Base-by-base conservation (phyloP, 2,329 filamentous ascomycete genomes). In the Boeremia exigua region DNA sequence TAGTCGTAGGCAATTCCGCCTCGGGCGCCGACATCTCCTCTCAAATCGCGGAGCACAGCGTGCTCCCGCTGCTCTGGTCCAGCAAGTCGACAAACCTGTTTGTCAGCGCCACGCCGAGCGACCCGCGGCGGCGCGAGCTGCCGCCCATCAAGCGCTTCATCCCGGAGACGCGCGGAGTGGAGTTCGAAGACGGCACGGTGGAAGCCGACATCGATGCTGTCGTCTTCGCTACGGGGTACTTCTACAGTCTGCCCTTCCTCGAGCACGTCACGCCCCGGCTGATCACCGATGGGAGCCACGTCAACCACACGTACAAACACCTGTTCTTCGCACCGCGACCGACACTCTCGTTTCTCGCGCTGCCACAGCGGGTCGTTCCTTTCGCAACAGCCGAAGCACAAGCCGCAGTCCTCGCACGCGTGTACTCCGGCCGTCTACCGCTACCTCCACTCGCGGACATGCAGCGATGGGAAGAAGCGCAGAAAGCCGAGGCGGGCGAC, bases 211-310 rank as follows among this genome's bases (percentile, higher is more conserved):
- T 98, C 52, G 93, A 97, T 67, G 84, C 86, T 1, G 78, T 97
- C 6, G 72, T 98, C 27, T 97, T 94, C 75, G 93, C 91, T 72
- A 97, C 94, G 0, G 94, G 94, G 0, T 98, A 96, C 68, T 84
- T 96, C 53, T 96, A 91, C 76, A 87, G 88, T 5, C 90, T 89
- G 54, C 92, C 92, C 0, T 97, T 96, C 68, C 71, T 88, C 0
- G 65, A 82, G 2, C 52, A 90, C 3, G 68, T 85, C 3, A 49
- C 74, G 1, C 82, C 86, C 0, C 79, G 84, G 0, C 71, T 92
- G 2, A 81, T 93, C 51, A 87, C 84, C 0, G 84, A 86, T 50
- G 93, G 93, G 0, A 83, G 82, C 30, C 84, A 89, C 27, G 87
- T 93, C 0, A 80, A 87, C 58, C 86, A 88, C 30, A 77, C 93